Percentiles rank a stretch among this genome's conserved stretches.
These are phyloP conservation scores for Cubamyces sp. DNA, from an alignment of 768 basidiomycete genomes.

Conservation along the genomic window DNA sequence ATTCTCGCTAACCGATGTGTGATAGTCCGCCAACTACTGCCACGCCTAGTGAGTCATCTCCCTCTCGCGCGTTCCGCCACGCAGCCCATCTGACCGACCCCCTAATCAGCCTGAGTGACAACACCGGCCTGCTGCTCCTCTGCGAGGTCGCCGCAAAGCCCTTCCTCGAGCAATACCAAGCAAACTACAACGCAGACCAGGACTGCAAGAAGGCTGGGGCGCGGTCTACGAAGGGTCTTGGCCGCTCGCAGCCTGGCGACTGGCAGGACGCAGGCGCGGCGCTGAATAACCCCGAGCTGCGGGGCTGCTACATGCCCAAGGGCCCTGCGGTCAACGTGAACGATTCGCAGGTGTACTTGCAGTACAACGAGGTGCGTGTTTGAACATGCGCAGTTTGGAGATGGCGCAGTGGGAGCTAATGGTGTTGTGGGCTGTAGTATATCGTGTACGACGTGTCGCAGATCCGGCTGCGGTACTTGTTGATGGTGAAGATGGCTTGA, in stretches of 20 bases:
- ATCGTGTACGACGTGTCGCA: conserved; percentile 52
- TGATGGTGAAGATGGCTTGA: conserved; percentile 51
- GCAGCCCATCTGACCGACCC: conserved; percentile 1
- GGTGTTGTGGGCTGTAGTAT: neutral
- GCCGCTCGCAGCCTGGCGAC: conserved; percentile 51
- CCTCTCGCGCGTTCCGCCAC: neutral
- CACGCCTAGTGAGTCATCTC: conserved; percentile 45
- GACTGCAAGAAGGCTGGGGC: conserved; percentile 52
- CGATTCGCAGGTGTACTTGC: conserved; percentile 38
- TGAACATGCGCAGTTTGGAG: no score
- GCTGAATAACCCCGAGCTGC: conserved; percentile 50
- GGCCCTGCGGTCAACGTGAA: conserved; percentile 44
- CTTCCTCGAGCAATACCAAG: conserved; percentile 49
- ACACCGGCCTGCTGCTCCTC: conserved; percentile 58
- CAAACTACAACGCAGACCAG: conserved; percentile 54
- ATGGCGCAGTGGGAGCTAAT: no score
- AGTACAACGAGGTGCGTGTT: conserved; percentile 60
- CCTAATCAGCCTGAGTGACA: conserved; percentile 49
- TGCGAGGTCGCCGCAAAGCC: conserved; percentile 65
- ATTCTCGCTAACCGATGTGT: neutral
- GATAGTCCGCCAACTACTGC: conserved; percentile 60
- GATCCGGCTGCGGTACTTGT: conserved; percentile 58
- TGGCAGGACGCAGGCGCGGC: conserved; percentile 65
- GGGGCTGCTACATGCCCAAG: conserved; percentile 64
- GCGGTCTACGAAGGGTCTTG: conserved; percentile 54